Evolutionary conservation across 164 flowering plant genomes (phyloP).

Genomic region (Nymphaea thermarum): DNA sequence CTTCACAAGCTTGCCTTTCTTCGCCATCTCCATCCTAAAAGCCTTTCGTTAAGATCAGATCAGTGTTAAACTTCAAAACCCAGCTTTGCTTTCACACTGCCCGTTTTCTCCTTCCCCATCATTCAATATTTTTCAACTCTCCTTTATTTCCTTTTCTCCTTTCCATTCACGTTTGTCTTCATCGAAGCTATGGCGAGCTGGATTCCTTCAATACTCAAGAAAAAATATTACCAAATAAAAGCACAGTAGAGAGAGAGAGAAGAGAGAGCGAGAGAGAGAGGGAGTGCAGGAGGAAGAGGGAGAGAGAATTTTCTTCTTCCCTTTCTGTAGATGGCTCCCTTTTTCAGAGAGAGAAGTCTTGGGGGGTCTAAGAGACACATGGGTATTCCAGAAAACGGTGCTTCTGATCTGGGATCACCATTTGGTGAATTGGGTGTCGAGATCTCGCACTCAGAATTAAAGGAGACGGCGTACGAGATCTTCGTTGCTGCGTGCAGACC

Average conservation of each 20-base stretch:
- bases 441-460: constrained; percentile 56
- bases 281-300: too few species aligned
- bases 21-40: background rate
- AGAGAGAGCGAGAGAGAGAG: too few species aligned
- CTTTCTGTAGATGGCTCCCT: background rate
- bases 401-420: constrained; percentile 38
- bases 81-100: background rate
- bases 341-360: background rate
- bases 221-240: background rate
- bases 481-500: constrained; percentile 66
- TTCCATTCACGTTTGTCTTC: background rate
- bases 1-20: background rate
- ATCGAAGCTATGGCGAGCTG: background rate
- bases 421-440: constrained; percentile 42
- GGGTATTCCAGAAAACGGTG: constrained; percentile 16
- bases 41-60: background rate
- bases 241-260: too few species aligned
- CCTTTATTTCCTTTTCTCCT: background rate
- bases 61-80: background rate
- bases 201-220: background rate
- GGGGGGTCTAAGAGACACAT: background rate
- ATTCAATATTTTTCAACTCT: background rate
- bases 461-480: constrained; percentile 72
- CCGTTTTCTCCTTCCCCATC: background rate
- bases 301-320: background rate